Evolutionary conservation across 257 asterid genomes (phyloP), one percentile per base, ranked within the genome.

Genomic region (Haberlea rhodopensis): DNA sequence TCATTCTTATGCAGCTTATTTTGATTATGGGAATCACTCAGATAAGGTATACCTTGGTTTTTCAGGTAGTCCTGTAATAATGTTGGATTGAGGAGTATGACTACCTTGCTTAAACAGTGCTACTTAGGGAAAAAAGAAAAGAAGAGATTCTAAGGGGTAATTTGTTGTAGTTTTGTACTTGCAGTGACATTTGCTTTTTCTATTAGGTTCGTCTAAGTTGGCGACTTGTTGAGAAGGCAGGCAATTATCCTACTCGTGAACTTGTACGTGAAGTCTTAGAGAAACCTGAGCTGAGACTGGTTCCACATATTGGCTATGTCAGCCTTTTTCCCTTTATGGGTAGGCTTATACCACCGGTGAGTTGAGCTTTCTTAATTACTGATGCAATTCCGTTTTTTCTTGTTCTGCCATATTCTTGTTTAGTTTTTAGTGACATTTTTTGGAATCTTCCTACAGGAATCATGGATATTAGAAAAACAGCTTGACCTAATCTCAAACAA

Each of bases 301-400:
- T 94, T 80, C 97, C 95, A 70, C 97, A 90, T 79, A 55, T 84
- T 71, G 99, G 99, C 81, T 94, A 94, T 28, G 95, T 84, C 70
- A 90, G 97, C 91, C 94, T 94, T 60, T 94, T 94, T 65, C 99
- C 99, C 62, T 85, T 94, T 56, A 90, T 90, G 84, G 80, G 79
- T 69, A 79, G 90, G 85, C 96, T 94, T 64, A 94, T 94, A 70
- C 97, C 97, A 65, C 91, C 96, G 64, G 99, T 90, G 87, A 92
- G 97, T 89, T 72, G 52, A 69, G 67, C 31, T 24, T 37, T 57
- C 61, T 67, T 45, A 53, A 29, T 6, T 70, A 37, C 63, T 56
- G 61, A 62, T 49, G 31, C 25, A 43, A 48, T 27, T 2, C 3
- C 18, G 6, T 11, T 0, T 59, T 59, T 59, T 23, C 4, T 2